Conservation (phyloP, 257 asterid genomes). For the Przewalskia tangutica region DNA sequence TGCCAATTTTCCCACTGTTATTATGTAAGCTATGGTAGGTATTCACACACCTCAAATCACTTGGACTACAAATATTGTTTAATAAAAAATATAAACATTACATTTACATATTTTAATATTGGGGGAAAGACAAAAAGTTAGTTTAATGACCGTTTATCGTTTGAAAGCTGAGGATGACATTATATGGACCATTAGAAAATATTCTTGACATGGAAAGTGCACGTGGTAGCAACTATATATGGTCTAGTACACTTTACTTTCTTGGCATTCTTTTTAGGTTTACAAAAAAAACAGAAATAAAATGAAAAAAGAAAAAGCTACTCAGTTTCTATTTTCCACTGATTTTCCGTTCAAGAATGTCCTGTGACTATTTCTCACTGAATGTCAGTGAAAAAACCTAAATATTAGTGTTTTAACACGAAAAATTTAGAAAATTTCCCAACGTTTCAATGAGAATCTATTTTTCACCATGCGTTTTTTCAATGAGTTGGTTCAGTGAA, state of each 20-base stretch:
- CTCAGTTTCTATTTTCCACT: too few relatives aligned
- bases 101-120: background rate
- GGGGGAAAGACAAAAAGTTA: background rate
- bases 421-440: too few relatives aligned
- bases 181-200: background rate
- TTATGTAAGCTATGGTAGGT: background rate
- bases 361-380: too few relatives aligned
- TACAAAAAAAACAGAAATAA: background rate
- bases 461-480: too few relatives aligned
- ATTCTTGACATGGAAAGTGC: background rate
- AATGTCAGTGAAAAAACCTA: too few relatives aligned
- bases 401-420: too few relatives aligned
- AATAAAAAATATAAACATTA: background rate
- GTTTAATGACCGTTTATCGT: conserved; percentile 10
- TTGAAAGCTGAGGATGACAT: background rate
- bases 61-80: background rate
- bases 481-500: too few relatives aligned
- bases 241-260: background rate
- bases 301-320: background rate
- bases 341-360: too few relatives aligned
- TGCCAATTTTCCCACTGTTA: background rate
- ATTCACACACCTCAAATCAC: background rate
- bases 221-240: conserved; percentile 3
- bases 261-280: background rate
- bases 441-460: too few relatives aligned